Evolutionary conservation across 1,284 basidiomycete species (phyloP), one percentile per base, ranked within the genome.

Genomic region (Xerocomus amazonicus): DNA sequence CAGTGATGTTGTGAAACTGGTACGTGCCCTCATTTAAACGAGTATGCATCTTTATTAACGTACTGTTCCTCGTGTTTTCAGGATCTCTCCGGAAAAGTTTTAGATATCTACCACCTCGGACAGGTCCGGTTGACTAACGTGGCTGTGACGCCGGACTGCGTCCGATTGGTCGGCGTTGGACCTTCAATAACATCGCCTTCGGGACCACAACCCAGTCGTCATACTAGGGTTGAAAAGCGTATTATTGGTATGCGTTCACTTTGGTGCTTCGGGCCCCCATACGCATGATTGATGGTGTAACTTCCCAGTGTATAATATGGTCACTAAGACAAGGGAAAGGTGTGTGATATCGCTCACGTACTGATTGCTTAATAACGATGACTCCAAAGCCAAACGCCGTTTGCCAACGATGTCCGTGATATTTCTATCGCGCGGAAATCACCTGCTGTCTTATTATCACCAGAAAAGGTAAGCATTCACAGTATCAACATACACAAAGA

Each of bases 391-490:
- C 83, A 85, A 68, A 85, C 84, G 2, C 88, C 87, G 6, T 81
- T 90, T n/a, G 70, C 89, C 8, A 84, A 88, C 56, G 85, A 90
- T 58, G 83, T 90, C 47, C 80, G 84, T 36, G 83, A 89, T 59
- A 80, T 90, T 43, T 81, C 82, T 0, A 66, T 90, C 23, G 78
- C 83, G 39, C 72, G 76, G 39, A 77, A 77, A 57, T 82, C 80
- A n/a, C 63, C 78, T 9, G 72, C 81, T 14, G 85, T 84, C 19
- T 66, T 90, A 44, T 77, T 90, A 48, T 66, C 80, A 80, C 63
- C 58, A 42, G 66, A 65, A 51, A 86, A 84, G 73, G 87, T 83
- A 38, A 43, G 58, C 40, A 48, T 13, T 39, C 14, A 9, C 32
- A 14, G 9, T 29, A 40, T 27, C 52, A 17, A 38, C 34, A 27